Conservation (phyloP, 768 basidiomycete genomes). For the Hypholoma fasciculare region DNA sequence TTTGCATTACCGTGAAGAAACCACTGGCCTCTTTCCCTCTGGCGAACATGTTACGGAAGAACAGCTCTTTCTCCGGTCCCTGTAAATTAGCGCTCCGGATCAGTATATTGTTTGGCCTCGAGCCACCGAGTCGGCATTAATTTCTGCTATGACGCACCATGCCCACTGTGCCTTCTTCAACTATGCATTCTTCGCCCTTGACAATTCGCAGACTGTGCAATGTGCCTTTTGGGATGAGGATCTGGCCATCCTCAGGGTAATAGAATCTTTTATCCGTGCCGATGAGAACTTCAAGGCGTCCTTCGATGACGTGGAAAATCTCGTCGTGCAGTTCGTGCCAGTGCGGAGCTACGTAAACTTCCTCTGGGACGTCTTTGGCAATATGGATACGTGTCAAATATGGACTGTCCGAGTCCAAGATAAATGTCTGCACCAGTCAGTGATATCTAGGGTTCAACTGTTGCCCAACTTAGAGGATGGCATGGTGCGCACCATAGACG, state of each 20-base stretch:
- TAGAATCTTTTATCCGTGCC: conserved; percentile 21
- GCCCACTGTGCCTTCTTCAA: conserved; percentile 31
- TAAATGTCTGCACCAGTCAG: conserved; percentile 23
- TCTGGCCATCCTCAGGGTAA: conserved; percentile 29
- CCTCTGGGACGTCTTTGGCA: conserved; percentile 22
- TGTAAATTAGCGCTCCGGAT: background rate
- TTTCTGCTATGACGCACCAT: conserved; percentile 20
- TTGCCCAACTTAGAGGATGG: too few species aligned
- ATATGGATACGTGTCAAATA: conserved; percentile 24
- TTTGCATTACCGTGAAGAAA: conserved; percentile 20
- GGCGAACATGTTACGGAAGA: conserved; percentile 29
- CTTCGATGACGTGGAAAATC: conserved; percentile 27
- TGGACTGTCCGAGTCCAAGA: conserved; percentile 25
- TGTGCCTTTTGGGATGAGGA: conserved; percentile 25
- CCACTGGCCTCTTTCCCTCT: conserved; percentile 16
- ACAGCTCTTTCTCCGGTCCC: conserved; percentile 32
- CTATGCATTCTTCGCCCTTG: conserved; percentile 26
- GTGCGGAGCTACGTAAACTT: conserved; percentile 29
- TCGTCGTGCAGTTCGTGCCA: conserved; percentile 37
- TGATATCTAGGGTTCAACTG: too few species aligned
- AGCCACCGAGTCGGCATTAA: background rate
- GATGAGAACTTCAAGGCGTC: conserved; percentile 27
- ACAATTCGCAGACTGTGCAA: conserved; percentile 25
- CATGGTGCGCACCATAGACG: too few species aligned
- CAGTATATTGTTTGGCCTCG: background rate